Percentiles rank a stretch among this genome's conserved stretches.
phyloP scores from a whole-genome alignment of 129 eudicot genomes.

The Artemisia argyi region DNA sequence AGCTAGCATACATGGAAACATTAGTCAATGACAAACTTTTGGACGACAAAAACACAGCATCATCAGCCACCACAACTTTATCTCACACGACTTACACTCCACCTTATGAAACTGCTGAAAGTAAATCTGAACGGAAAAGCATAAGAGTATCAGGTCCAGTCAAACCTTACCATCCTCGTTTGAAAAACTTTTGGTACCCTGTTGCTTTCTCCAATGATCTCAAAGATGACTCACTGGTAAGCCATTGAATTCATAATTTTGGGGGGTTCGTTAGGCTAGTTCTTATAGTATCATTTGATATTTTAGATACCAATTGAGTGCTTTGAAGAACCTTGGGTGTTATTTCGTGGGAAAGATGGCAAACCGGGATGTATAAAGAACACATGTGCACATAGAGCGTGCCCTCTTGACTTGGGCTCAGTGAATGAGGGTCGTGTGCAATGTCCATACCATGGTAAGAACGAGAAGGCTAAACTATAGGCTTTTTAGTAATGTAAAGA shows the following conservation, averaged over 20 bases:
- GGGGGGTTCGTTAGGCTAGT: no score
- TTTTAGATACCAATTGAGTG: constrained; percentile 79
- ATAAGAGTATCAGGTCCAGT: constrained; percentile 81
- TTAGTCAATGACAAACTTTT: constrained; percentile 87
- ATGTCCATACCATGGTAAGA: constrained; percentile 95
- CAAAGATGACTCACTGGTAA: constrained; percentile 55
- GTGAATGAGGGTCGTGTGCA: constrained; percentile 93
- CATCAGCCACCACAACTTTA: constrained; percentile 37
- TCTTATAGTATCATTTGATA: not conserved
- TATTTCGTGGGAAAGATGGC: constrained; percentile 98
- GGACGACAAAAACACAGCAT: constrained; percentile 55
- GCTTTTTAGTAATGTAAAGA: not conserved
- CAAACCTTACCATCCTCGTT: constrained; percentile 51
- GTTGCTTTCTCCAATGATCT: constrained; percentile 78
- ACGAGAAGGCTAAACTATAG: not conserved
- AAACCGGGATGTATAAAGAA: constrained; percentile 89
- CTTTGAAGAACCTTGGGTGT: constrained; percentile 96
- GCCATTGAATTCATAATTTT: not conserved
- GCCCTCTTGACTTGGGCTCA: constrained; percentile 94
- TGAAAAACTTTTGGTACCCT: constrained; percentile 91
- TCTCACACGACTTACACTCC: constrained; percentile 47
- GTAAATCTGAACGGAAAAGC: constrained; percentile 44
- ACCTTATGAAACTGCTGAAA: constrained; percentile 36
- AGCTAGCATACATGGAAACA: constrained; percentile 92
- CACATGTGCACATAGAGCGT: constrained; percentile 98